These are phyloP conservation scores for Didymella glomerata DNA, from an alignment of 2,329 filamentous ascomycete genomes.

Conservation along the genomic window DNA sequence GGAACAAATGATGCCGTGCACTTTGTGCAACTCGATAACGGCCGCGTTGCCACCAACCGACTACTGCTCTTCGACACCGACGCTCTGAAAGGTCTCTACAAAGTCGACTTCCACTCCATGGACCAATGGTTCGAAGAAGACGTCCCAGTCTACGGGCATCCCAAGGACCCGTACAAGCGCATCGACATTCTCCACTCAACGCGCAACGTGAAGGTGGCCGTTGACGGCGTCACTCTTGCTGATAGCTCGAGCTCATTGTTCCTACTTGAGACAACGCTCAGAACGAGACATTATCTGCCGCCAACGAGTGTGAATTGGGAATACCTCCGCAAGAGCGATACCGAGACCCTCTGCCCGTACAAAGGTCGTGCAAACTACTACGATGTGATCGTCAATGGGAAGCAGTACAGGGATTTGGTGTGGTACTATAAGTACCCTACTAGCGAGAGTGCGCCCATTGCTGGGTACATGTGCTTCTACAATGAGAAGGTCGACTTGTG, in stretches of 20 bases:
- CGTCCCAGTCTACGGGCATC: conserved; percentile 66
- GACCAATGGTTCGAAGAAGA: conserved; percentile 68
- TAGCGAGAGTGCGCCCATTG: conserved; percentile 63
- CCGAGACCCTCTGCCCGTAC: conserved; percentile 69
- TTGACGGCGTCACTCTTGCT: conserved; percentile 58
- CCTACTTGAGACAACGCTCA: conserved; percentile 68
- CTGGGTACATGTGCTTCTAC: conserved; percentile 69
- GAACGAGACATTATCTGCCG: conserved; percentile 67
- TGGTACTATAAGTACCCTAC: conserved; percentile 71
- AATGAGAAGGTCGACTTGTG: conserved; percentile 73
- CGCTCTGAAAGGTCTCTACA: conserved; percentile 38
- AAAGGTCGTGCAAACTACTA: conserved; percentile 73
- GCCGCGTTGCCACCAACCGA: conserved; percentile 29
- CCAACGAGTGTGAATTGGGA: conserved; percentile 59
- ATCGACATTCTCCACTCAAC: conserved; percentile 67
- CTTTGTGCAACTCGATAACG: conserved; percentile 24
- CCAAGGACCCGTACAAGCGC: conserved; percentile 73
- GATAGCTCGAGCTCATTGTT: conserved; percentile 58
- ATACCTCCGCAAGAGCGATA: conserved; percentile 60
- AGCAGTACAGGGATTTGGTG: conserved; percentile 60
- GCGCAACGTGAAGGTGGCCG: conserved; percentile 61
- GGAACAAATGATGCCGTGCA: conserved; percentile 24
- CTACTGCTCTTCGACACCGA: conserved; percentile 41
- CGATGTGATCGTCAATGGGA: conserved; percentile 59
- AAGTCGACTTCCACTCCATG: conserved; percentile 42